Evolutionary conservation across 441 rosid genomes (phyloP), one percentile per base, ranked within the genome.

Genomic region (Macaranga tanarius): DNA sequence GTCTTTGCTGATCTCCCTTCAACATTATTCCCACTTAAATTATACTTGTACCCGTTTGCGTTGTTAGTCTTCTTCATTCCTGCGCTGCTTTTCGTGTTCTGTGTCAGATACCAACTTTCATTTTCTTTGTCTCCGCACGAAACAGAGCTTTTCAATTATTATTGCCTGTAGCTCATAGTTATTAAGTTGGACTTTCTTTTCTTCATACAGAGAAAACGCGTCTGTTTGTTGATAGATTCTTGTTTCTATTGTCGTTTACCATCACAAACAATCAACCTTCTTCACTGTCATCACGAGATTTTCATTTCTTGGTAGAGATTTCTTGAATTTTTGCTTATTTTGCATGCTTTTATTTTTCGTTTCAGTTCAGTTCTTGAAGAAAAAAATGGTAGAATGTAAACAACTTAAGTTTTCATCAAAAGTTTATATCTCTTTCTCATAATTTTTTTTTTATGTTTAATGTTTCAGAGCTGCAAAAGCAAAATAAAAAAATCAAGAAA

Each of bases 271-370:
- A n/a, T 9, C 23, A 19, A 16, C 17, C 22, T 28, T 11, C 56
- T 38, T 17, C 28, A 34, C 2, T 10, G 26, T 19, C 16, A 19
- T 70, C 79, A 67, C 67, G 63, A 79, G 75, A 12, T 72, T 64
- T 59, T 50, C 74, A 28, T 70, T 69, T 40, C 65, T 64, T 4
- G 69, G 75, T 72, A 58, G 38, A 34, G 38, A 79, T 10, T 68
- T 52, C 56, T n/a, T 59, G 58, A 15, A 1, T 31, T 34, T 47
- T 26, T 38, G 28, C 16, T 31, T n/a, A 4, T 57, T 54, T 19
- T 19, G 5, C 10, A 31, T 26, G 44, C 16, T 31, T 3, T 19
- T n/a, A 5, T 54, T 78, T 23, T 40, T 57, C 23, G 11, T 31
- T 48, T 55, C 19, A 17, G 23, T 68, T 48, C 48, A 44, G 42